These are phyloP conservation scores for Cylindrodendrum hubeiense DNA, from an alignment of 2,329 filamentous ascomycete genomes.

Conservation along the genomic window DNA sequence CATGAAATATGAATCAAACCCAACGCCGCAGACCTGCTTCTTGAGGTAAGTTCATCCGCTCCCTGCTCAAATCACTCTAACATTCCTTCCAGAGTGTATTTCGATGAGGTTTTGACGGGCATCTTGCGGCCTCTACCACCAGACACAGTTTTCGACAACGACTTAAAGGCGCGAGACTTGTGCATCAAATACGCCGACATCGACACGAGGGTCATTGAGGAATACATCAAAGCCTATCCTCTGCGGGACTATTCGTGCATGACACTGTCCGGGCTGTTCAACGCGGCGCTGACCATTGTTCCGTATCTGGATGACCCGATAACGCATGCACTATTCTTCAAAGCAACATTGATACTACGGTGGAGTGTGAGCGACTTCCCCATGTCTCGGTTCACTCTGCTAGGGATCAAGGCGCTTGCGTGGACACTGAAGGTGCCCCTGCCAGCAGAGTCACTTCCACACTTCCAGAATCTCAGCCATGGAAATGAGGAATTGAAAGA, in stretches of 20 bases:
- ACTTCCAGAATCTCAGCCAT: constrained; percentile 20
- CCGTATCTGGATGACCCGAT: constrained; percentile 18
- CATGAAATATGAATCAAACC: constrained; percentile 29
- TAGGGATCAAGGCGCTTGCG: constrained; percentile 32
- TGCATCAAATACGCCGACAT: constrained; percentile 21
- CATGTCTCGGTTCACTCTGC: constrained; percentile 29
- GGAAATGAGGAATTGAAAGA: constrained; percentile 22
- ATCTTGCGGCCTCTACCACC: constrained; percentile 22
- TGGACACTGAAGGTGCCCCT: constrained; percentile 25
- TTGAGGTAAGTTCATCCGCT: constrained; percentile 14
- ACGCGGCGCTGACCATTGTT: constrained; percentile 23
- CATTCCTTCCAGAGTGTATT: constrained; percentile 14
- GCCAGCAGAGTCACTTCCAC: constrained; percentile 16
- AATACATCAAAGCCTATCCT: constrained; percentile 19
- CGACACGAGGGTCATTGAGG: constrained; percentile 19
- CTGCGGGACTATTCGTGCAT: constrained; percentile 31
- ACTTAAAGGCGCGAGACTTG: constrained; percentile 14
- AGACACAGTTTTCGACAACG: constrained; percentile 19
- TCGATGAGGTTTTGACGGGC: constrained; percentile 28
- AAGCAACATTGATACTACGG: constrained; percentile 20
- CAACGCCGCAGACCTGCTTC: constrained; percentile 30
- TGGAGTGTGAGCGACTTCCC: constrained; percentile 21
- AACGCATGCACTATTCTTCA: constrained; percentile 24
- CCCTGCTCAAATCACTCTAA: not conserved
- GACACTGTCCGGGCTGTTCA: constrained; percentile 29